phyloP scores from a whole-genome alignment of 2,329 filamentous ascomycete genomes.

The Colletotrichum liaoningense region DNA sequence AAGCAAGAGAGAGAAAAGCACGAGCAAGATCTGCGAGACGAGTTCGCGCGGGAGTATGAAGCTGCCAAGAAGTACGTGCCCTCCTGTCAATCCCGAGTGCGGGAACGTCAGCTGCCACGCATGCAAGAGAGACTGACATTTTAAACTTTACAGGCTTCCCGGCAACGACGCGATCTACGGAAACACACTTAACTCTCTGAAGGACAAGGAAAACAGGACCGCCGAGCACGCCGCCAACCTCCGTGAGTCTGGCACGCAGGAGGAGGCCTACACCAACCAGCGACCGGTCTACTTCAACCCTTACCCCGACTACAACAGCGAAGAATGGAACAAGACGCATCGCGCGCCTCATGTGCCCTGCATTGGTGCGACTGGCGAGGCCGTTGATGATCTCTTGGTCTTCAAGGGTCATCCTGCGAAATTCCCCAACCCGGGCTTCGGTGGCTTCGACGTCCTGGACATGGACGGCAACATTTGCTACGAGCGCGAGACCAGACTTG shows the following conservation, averaged over 20 bases:
- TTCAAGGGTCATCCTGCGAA: constrained; percentile 70
- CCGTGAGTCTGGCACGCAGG: constrained; percentile 33
- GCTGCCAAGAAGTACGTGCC: constrained; percentile 53
- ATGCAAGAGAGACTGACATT: constrained; percentile 13
- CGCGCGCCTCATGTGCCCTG: constrained; percentile 73
- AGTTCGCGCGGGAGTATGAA: constrained; percentile 47
- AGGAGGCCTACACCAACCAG: constrained; percentile 51
- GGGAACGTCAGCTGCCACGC: constrained; percentile 30
- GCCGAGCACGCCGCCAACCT: constrained; percentile 42
- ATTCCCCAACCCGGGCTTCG: constrained; percentile 72
- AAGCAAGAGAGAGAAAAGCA: constrained; percentile 40
- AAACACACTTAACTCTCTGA: constrained; percentile 62
- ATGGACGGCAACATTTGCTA: constrained; percentile 74
- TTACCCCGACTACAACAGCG: constrained; percentile 77
- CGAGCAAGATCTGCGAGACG: constrained; percentile 45
- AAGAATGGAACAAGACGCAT: constrained; percentile 66
- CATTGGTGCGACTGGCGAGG: constrained; percentile 70
- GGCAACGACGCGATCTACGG: constrained; percentile 67
- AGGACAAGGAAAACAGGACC: constrained; percentile 51
- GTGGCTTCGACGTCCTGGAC: constrained; percentile 69
- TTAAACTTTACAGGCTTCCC: constrained; percentile 48
- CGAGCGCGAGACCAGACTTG: constrained; percentile 76
- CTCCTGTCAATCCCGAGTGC: neutral
- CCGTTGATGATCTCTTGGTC: constrained; percentile 70
- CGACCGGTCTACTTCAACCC: constrained; percentile 72